Conservation (phyloP, 1,284 basidiomycete species). For the Phenoliferia sp. region DNA sequence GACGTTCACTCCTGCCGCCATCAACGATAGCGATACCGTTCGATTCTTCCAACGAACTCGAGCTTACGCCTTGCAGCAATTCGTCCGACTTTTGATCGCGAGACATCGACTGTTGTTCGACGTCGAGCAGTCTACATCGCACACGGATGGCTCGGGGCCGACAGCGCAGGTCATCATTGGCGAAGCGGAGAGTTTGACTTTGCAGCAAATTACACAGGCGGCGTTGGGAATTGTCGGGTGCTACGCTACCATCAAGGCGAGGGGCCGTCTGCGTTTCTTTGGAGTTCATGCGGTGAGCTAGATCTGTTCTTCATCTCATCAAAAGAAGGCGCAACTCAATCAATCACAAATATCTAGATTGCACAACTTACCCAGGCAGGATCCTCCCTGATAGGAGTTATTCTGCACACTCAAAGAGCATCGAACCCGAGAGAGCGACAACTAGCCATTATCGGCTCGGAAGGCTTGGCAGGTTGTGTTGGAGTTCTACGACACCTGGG, state of each 20-base stretch:
- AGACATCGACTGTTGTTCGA: neutral
- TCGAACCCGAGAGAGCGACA: neutral
- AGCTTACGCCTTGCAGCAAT: neutral
- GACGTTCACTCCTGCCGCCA: neutral
- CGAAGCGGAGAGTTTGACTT: neutral
- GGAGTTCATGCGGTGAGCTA: neutral
- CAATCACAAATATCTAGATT: neutral
- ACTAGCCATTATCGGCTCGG: neutral
- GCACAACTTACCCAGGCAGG: neutral
- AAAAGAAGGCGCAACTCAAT: neutral
- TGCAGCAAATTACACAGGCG: neutral
- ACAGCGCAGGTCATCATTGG: neutral
- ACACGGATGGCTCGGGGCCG: neutral
- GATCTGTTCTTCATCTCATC: neutral
- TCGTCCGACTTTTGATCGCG: neutral
- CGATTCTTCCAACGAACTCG: slow-evolving; percentile 2
- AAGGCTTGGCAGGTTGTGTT: neutral
- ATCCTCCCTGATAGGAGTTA: neutral
- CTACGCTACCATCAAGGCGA: neutral
- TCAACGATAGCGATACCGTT: slow-evolving; percentile 1
- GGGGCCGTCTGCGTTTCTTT: neutral
- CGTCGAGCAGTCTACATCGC: neutral
- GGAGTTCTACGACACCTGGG: neutral
- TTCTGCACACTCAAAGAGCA: neutral
- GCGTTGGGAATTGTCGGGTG: neutral